These are phyloP conservation scores for Hepatocystis sp. DNA, from an alignment of 169 alveolate species.

Conservation along the genomic window DNA sequence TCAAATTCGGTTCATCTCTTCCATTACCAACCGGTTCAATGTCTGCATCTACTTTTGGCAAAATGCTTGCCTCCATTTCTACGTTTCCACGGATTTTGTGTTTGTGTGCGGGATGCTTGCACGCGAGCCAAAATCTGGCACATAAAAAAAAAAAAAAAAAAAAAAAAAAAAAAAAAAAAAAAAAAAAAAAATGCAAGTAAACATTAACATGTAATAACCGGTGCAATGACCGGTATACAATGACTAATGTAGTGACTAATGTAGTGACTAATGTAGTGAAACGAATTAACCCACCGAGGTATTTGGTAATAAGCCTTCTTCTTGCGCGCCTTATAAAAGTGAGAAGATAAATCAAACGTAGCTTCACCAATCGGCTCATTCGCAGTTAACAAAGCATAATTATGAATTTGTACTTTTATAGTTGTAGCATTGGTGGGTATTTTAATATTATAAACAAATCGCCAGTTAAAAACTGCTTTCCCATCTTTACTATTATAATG, in stretches of 20 bases:
- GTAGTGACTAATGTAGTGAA: background rate
- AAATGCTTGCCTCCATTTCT: constrained; percentile 89
- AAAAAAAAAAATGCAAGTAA: too few relatives aligned
- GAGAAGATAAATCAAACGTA: constrained; percentile 86
- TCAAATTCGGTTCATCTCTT: constrained; percentile 92
- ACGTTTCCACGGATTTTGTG: constrained; percentile 88
- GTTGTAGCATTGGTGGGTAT: constrained; percentile 91
- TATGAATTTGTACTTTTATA: constrained; percentile 87
- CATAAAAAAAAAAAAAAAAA: background rate
- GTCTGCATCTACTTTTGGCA: constrained; percentile 89
- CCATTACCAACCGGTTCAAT: constrained; percentile 92
- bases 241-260: background rate
- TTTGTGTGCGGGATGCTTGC: constrained; percentile 88
- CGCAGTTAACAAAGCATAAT: constrained; percentile 81
- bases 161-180: too few relatives aligned
- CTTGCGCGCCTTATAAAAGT: constrained; percentile 87
- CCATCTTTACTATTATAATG: constrained; percentile 93
- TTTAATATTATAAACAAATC: constrained; percentile 88
- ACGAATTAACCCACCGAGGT: constrained; percentile 76
- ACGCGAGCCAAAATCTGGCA: constrained; percentile 82
- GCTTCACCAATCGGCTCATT: constrained; percentile 91
- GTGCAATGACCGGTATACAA: background rate
- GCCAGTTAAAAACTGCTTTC: constrained; percentile 92
- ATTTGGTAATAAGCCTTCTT: constrained; percentile 82
- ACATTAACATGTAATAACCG: too few relatives aligned